Evolutionary conservation across 1,139 yeast species (phyloP).

Genomic region (Zygoascus sp.): DNA sequence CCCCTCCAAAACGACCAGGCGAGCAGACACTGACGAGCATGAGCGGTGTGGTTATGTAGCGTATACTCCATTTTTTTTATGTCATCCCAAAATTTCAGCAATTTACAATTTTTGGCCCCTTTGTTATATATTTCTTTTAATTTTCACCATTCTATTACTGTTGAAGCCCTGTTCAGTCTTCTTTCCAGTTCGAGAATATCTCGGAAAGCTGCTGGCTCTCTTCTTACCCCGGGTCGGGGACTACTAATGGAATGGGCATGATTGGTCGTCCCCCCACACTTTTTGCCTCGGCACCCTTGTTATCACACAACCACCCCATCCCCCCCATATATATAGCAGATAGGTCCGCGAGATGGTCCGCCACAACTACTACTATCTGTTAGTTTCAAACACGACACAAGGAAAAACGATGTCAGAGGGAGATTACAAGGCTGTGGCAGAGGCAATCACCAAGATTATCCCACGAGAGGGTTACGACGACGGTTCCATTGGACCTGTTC

Average conservation of each 20-base stretch:
- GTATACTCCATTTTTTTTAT: too few relatives aligned
- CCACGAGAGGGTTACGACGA: constrained; percentile 70
- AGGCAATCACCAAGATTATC: constrained; percentile 70
- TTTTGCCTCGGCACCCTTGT: constrained; percentile 1
- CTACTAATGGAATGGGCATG: not conserved
- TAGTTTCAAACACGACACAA: not conserved
- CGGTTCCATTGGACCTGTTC: constrained; percentile 61
- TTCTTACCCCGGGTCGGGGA: too few relatives aligned
- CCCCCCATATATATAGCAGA: constrained; percentile 1
- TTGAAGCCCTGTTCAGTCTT: too few relatives aligned
- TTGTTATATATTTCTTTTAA: too few relatives aligned
- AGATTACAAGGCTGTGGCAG: constrained; percentile 70
- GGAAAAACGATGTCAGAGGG: constrained; percentile 14
- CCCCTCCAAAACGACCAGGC: not conserved
- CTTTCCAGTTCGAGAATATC: not conserved
- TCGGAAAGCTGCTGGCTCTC: not conserved
- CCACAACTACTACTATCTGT: constrained; percentile 8
- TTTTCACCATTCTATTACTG: too few relatives aligned
- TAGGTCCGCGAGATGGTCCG: constrained; percentile 12
- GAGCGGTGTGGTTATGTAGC: too few relatives aligned
- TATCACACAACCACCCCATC: too few relatives aligned
- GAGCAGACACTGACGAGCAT: too few relatives aligned
- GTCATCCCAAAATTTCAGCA: too few relatives aligned
- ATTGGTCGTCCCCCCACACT: constrained; percentile 4
- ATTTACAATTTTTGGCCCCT: too few relatives aligned